Percentiles rank a stretch among this genome's conserved stretches.
phyloP scores from a whole-genome alignment of 2,329 filamentous ascomycete genomes.

The Dothidotthia symphoricarpi region DNA sequence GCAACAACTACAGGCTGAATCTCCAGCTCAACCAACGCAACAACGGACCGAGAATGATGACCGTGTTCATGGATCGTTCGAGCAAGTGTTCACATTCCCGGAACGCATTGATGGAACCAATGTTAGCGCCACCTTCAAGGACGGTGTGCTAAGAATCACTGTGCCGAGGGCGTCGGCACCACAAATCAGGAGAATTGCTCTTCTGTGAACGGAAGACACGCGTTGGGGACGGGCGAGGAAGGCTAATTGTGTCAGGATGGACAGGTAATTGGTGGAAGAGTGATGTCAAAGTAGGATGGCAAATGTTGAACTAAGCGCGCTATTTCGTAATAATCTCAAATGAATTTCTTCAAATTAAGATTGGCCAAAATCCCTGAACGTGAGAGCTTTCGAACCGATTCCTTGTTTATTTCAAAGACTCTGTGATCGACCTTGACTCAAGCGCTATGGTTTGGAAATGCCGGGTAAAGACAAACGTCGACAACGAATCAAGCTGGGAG shows the following conservation, averaged over 20 bases:
- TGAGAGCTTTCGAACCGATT: too few relatives aligned
- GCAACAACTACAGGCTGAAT: conserved; percentile 20
- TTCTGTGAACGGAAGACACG: conserved; percentile 21
- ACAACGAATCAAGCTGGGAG: too few relatives aligned
- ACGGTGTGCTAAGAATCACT: conserved; percentile 63
- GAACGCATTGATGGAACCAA: conserved; percentile 60
- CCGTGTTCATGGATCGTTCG: conserved; percentile 65
- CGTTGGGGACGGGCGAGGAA: too few relatives aligned
- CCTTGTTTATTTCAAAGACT: too few relatives aligned
- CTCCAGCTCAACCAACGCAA: conserved; percentile 10
- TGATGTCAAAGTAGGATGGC: too few relatives aligned
- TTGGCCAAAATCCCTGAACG: too few relatives aligned
- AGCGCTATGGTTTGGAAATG: too few relatives aligned
- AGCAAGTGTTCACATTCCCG: conserved; percentile 67
- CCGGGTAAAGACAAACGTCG: too few relatives aligned
- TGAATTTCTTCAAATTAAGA: too few relatives aligned
- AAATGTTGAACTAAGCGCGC: too few relatives aligned
- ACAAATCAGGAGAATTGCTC: conserved; percentile 28
- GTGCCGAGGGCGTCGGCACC: conserved; percentile 60
- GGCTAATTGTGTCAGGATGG: not conserved
- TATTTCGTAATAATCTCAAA: too few relatives aligned
- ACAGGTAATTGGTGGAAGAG: not conserved
- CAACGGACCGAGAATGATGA: conserved; percentile 45
- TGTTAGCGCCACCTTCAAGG: conserved; percentile 62
- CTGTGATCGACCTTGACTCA: too few relatives aligned